Evolutionary conservation across 176 grass and related monocot genomes (phyloP), one percentile per base, ranked within the genome.

Genomic region (Hsuehochloa calcarea): DNA sequence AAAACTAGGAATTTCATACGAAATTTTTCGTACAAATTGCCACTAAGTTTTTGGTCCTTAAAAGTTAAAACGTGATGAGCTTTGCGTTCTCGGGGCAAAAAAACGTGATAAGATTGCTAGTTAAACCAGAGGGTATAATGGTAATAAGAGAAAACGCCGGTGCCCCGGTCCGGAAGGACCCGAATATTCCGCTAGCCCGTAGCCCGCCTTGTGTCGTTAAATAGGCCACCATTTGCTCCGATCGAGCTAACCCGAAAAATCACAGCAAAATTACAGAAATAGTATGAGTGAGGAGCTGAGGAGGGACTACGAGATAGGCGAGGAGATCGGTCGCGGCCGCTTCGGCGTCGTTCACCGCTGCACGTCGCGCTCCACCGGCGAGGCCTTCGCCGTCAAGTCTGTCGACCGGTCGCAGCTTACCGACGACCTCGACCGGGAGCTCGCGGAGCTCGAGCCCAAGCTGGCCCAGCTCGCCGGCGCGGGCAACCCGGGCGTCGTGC

Each of bases 301-400:
- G 38, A 80, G 81, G 76, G 75, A 93, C 56, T 96, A 93, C 89
- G 87, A 96, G 85, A 90, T 96, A 20, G 89, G 84, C 43, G 81
- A 80, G 84, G 94, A 96, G 91, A 68, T 96, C 74, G 94, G 94
- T 3, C 91, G 94, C 22, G 94, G 94, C 20, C 80, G 94, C 68
- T 96, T 96, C 84, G 94, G 94, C 69, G 91, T 93, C 59, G 94
- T 96, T 52, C 86, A 44, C 60, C 91, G 91, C 55, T 89, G 89
- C 89, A 87, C 74, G 15, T 91, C 86, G 40, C 91, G 82, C 51
- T 68, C 91, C 87, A 92, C 91, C 51, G 94, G 94, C 23, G 94
- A 96, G 86, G 41, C 22, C 11, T 93, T 86, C 79, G 94, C 94
- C 68, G 87, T 96, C 45, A 96, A 96, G 74, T 96, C 91, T 8